Base-by-base conservation (phyloP, 441 rosid species). In the Eruca vesicaria region DNA sequence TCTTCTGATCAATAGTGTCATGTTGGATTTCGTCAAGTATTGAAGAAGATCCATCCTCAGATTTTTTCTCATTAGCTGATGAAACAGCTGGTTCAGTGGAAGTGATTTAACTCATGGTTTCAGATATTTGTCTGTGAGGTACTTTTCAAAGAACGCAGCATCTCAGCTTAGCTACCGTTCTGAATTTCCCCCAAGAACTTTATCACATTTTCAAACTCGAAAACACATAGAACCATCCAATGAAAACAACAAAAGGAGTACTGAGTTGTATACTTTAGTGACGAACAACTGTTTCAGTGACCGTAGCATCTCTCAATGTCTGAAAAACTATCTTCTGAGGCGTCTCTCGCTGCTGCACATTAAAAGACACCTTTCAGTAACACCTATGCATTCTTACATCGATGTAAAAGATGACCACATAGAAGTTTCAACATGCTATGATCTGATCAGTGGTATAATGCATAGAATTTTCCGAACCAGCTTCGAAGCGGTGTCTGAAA, bases 321-420 rank as follows among this genome's bases (percentile, higher is more conserved):
- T 84, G 89, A 50, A 90, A 89, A 12, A 93, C 91, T 15, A 85
- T 71, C 73, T 80, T 92, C 84, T 89, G 95, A 76, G 95, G 88
- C 33, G 85, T 80, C 67, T 92, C 94, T 50, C 86, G 78, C 72
- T 84, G 94, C 75, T 84, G 91, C 70, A 78, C 87, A 32, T 32
- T 72, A 56, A 32, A 32, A 32, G 36, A 32, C 9, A 32, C 36
- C 36, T 32, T 9, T 32, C 36, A 32, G 36, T 7, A 32, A 7
- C 36, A 32, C 36, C 36, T 32, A 7, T 32, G 7, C 36, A 32
- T 32, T 32, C 36, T 32, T 32, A 7, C 7, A 32, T 7, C 6
- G 2, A 7, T 7, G 33, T 32, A 7, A 32, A 32, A 32, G 9
- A 32, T 9, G 36, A 31, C 33, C 9, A 32, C 9, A 32, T 7